Evolutionary conservation across 768 basidiomycete genomes (phyloP).

Genomic region (Rhizopogon roseolus): DNA sequence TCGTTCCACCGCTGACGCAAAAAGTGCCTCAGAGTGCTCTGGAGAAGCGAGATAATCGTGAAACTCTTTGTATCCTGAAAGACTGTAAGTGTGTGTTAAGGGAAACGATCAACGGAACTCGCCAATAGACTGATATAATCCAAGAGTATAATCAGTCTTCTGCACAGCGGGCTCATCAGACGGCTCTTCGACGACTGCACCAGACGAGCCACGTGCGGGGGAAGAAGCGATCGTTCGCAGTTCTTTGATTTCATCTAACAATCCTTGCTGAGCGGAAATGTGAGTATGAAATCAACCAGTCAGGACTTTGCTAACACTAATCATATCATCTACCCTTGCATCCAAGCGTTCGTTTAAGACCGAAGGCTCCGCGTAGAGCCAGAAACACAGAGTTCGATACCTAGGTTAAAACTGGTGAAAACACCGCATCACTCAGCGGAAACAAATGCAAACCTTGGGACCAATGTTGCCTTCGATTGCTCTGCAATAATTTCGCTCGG

Average conservation of each 20-base stretch:
- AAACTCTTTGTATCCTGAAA: constrained; percentile 90
- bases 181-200: too few species aligned
- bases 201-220: too few species aligned
- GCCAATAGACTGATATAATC: constrained; percentile 96
- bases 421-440: neutral
- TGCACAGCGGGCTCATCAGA: constrained; percentile 1
- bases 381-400: constrained; percentile 83
- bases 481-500: constrained; percentile 67
- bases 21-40: constrained; percentile 35
- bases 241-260: constrained; percentile 72
- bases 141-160: constrained; percentile 61
- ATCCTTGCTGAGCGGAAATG: constrained; percentile 50
- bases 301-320: constrained; percentile 47
- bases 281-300: neutral
- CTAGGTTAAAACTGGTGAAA: constrained; percentile 32
- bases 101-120: constrained; percentile 7
- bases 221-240: constrained; percentile 32
- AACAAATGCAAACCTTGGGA: constrained; percentile 44
- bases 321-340: constrained; percentile 82
- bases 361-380: constrained; percentile 77
- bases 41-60: constrained; percentile 52
- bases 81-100: constrained; percentile 5
- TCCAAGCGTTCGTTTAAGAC: constrained; percentile 67
- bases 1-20: constrained; percentile 55
- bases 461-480: constrained; percentile 42